phyloP scores from a whole-genome alignment of 2,329 filamentous ascomycete genomes.

The Pyrenophora teres region DNA sequence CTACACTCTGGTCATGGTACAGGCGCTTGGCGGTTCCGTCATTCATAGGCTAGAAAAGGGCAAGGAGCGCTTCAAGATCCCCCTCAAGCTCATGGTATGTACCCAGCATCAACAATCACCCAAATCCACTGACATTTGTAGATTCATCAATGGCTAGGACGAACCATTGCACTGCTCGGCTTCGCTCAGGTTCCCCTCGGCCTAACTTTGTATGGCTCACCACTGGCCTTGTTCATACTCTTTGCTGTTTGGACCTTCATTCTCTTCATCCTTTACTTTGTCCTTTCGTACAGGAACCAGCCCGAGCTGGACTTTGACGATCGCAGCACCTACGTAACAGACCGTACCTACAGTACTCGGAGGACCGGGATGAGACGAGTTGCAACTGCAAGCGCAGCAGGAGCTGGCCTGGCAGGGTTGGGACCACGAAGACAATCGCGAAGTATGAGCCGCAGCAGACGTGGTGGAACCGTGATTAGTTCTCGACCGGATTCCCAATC shows the following conservation, averaged over 20 bases:
- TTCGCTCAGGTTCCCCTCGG: conserved; percentile 88
- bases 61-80: conserved; percentile 59
- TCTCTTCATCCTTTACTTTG: conserved; percentile 76
- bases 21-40: conserved; percentile 70
- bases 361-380: conserved; percentile 52
- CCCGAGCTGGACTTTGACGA: conserved; percentile 60
- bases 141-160: conserved; percentile 87
- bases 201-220: conserved; percentile 89
- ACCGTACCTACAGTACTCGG: conserved; percentile 52
- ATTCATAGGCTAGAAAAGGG: conserved; percentile 61
- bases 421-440: conserved; percentile 46
- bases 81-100: conserved; percentile 62
- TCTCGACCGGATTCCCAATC: conserved; percentile 43
- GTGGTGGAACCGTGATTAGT: conserved; percentile 37
- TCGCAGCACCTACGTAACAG: conserved; percentile 63
- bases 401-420: conserved; percentile 62
- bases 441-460: conserved; percentile 44
- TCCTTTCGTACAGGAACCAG: conserved; percentile 73
- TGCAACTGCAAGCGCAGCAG: conserved; percentile 61
- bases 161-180: conserved; percentile 77
- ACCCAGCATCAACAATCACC: not conserved
- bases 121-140: conserved; percentile 49
- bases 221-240: conserved; percentile 80
- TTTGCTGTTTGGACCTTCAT: conserved; percentile 79
- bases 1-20: conserved; percentile 72